A percentile compares a stretch with the other conserved stretches of the same genome.
These are phyloP conservation scores for Aureobasidium sp. DNA, from an alignment of 2,329 filamentous ascomycete species.

Conservation along the genomic window DNA sequence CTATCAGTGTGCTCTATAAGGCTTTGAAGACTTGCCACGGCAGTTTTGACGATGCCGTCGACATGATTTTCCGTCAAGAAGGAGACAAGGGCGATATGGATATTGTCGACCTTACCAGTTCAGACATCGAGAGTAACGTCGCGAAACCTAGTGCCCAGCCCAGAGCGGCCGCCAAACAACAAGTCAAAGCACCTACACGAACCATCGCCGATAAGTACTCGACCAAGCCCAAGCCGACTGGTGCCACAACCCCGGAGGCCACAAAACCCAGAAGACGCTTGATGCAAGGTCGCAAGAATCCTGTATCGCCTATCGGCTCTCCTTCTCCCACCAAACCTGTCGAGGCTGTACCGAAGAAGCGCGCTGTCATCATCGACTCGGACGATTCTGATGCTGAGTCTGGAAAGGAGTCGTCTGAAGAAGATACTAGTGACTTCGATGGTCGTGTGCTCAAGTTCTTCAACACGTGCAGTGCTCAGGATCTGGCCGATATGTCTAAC, in stretches of 20 bases:
- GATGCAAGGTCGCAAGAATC: constrained; percentile 40
- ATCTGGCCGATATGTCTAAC: constrained; percentile 74
- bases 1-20: constrained; percentile 40
- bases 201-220: constrained; percentile 41
- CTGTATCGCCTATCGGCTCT: constrained; percentile 18
- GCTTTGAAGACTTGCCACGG: constrained; percentile 43
- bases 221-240: constrained; percentile 8
- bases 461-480: constrained; percentile 66
- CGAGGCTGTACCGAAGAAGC: constrained; percentile 13
- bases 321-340: constrained; percentile 15
- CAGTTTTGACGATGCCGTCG: constrained; percentile 48
- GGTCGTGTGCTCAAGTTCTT: constrained; percentile 66
- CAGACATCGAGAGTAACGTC: constrained; percentile 27
- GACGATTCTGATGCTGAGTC: constrained; percentile 19
- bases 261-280: constrained; percentile 31
- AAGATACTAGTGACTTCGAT: constrained; percentile 32
- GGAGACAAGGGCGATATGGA: constrained; percentile 8
- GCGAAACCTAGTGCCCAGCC: constrained; percentile 16
- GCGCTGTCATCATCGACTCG: constrained; percentile 26
- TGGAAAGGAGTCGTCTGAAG: constrained; percentile 5
- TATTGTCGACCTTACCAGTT: constrained; percentile 25
- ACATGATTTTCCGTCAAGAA: constrained; percentile 35
- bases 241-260: constrained; percentile 11
- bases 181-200: constrained; percentile 45
- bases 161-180: constrained; percentile 45